phyloP scores from a whole-genome alignment of 164 flowering plant species.

The Pachysandra terminalis region DNA sequence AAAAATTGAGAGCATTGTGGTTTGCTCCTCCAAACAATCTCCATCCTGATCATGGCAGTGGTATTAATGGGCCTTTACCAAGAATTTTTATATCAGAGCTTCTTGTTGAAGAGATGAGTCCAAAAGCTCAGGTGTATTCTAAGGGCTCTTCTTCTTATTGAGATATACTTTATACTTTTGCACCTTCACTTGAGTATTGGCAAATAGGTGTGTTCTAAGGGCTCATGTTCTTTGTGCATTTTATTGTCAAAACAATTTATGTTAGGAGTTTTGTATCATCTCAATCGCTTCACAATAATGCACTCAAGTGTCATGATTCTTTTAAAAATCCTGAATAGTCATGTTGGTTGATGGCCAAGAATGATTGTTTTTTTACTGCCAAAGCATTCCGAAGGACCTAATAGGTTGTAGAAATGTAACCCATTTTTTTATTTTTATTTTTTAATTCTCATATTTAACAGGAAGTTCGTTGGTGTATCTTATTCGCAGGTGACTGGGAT shows the following conservation, averaged over 20 bases:
- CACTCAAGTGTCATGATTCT: background rate
- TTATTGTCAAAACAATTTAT: too few species aligned
- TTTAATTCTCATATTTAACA: too few species aligned
- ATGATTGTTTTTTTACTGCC: too few species aligned
- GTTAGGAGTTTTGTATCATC: too few species aligned
- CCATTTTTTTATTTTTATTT: constrained; percentile 31
- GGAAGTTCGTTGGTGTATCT: too few species aligned
- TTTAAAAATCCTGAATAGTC: too few species aligned
- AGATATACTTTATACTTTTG: background rate
- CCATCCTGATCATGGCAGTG: constrained; percentile 34
- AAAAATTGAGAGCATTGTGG: constrained; percentile 90
- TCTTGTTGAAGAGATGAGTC: constrained; percentile 86
- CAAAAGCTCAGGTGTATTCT: constrained; percentile 69
- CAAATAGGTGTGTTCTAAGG: background rate
- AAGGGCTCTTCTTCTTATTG: constrained; percentile 3
- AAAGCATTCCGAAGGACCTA: background rate
- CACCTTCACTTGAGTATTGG: background rate
- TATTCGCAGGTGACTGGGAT: too few species aligned
- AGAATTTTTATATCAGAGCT: constrained; percentile 91
- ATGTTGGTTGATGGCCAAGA: background rate
- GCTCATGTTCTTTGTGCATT: background rate
- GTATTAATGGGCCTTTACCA: constrained; percentile 84
- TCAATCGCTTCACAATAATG: too few species aligned
- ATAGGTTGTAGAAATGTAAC: too few species aligned
- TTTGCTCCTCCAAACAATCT: constrained; percentile 67